Base-by-base conservation (phyloP, 371 early-diverging fungal species). In the Amoeboaphelidium occidentale region DNA sequence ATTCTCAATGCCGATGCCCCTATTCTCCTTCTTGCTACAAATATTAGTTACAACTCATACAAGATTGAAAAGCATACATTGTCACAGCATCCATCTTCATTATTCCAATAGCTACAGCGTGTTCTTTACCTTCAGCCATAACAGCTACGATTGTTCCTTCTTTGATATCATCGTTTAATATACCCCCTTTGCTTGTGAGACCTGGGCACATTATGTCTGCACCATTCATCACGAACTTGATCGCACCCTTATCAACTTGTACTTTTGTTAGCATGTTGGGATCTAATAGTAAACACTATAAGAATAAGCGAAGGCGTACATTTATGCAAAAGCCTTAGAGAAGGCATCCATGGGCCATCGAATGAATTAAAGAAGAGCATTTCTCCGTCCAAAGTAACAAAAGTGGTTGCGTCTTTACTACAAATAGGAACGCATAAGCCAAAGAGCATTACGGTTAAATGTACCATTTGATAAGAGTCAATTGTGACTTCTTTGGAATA, bases 181-280 rank as follows among this genome's bases (percentile, higher is more conserved):
- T 62, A 3, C 86, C 96, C 2, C 92, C 94, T 27, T 76, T 75
- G 17, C 85, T 86, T 23, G 94, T 93, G 59, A 93, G 66, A 27
- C 97, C 96, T 12, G 93, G 96, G 56, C 94, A 93, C 97, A 96
- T 96, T 56, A 96, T 89, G 58, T 90, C 81, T 46, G 94, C 94
- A 2, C 91, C 93, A 2, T 81, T 78, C 43, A 96, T 73, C 10
- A 96, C 80, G 63, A 89, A 91, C 69, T 93, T 94, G 59, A 94
- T 93, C 24, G 97, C 97, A 3, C 96, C 97, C 43, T 60, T 60
- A 60, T 96, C 97, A 23, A 93, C 91, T 58, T 89, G 90, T 47
- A 93, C 63, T 27, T 67, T 66, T 32, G 91, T 88, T 61, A 94
- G 65, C 50, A 90, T 84, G 61, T 75, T 77, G 0, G 97, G 97